Base-by-base conservation (phyloP, 805 yeast species). In the Maudiozyma pseudohumilis region DNA sequence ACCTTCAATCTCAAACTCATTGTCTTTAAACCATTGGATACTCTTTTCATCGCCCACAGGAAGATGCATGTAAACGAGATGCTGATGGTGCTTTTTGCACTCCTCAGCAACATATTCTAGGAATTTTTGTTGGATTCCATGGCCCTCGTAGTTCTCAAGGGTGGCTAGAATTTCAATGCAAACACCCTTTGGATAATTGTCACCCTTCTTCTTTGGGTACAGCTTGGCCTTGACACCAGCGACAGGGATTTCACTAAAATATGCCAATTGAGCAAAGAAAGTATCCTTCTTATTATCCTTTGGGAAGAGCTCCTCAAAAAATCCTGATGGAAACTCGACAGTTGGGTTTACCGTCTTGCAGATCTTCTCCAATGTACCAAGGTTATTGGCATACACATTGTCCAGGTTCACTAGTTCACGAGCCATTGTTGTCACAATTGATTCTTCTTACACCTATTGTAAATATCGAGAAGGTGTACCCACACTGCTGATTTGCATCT, bases 201-300 rank as follows among this genome's bases (percentile, higher is more conserved):
- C 59, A 6, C 55, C 64, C 5, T 65, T 48, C n/a, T 63, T 65
- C 32, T 67, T 64, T 11, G 62, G 48, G 16, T 73, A 64, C 40
- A 68, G 66, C 37, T 70, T 60, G 39, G 81, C 79, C 42, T 77
- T 76, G 34, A 86, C 62, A 4, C 77, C 80, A 12, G 92, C 95
- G 4, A 86, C 89, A 6, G 95, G 86, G 5, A 82, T 72, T 50
- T 81, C 95, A 34, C 80, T 72, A 57, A 69, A 80, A 59, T 67
- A 82, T 0, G 80, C 82, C 39, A 52, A 32, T 35, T 51, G 17
- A 15, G 40, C 17, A 34, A 50, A 56, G 32, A 40, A 50, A 5
- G 50, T 43, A 29, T 42, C 40, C 2, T 35, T 32, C 22, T 37
- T 32, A 10, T 19, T 21, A 28, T 31, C 42, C 9, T 44, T 38